Percentiles rank a stretch among this genome's conserved stretches.
Evolutionary conservation across 495 filamentous ascomycete genomes (phyloP).

Genomic region (Achaetomiella virescens): DNA sequence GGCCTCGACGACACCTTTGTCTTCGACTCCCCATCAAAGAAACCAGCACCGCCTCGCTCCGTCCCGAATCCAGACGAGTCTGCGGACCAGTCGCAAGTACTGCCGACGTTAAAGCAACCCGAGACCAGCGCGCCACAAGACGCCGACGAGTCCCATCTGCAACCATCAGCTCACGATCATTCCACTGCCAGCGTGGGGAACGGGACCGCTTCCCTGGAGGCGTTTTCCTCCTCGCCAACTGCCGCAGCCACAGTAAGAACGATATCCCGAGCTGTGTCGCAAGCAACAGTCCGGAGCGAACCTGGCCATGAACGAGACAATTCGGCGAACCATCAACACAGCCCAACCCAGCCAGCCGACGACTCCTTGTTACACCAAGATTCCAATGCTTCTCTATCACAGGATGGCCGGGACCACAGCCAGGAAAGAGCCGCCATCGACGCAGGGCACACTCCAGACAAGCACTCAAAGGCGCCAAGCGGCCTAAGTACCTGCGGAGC

Average conservation of each 20-base stretch:
- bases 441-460: conserved; percentile 30
- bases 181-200: conserved; percentile 34
- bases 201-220: conserved; percentile 54
- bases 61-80: conserved; percentile 12
- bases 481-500: conserved; percentile 68
- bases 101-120: conserved; percentile 16
- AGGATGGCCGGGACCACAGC: conserved; percentile 32
- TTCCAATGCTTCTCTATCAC: conserved; percentile 9
- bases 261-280: conserved; percentile 46
- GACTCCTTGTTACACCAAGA: conserved; percentile 17
- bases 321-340: background rate
- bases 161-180: conserved; percentile 20
- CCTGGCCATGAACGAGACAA: conserved; percentile 5
- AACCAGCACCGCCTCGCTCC: conserved; percentile 9
- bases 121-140: conserved; percentile 16
- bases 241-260: conserved; percentile 57
- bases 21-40: conserved; percentile 46
- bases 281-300: conserved; percentile 24
- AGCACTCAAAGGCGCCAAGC: conserved; percentile 25
- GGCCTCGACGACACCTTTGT: conserved; percentile 59
- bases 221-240: conserved; percentile 59
- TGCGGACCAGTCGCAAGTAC: conserved; percentile 19
- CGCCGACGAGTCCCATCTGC: conserved; percentile 18
- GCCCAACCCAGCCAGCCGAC: conserved; percentile 9
- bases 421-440: conserved; percentile 23